Evolutionary conservation across 495 filamentous ascomycete species (phyloP).

Genomic region (Penicillium parvum): DNA sequence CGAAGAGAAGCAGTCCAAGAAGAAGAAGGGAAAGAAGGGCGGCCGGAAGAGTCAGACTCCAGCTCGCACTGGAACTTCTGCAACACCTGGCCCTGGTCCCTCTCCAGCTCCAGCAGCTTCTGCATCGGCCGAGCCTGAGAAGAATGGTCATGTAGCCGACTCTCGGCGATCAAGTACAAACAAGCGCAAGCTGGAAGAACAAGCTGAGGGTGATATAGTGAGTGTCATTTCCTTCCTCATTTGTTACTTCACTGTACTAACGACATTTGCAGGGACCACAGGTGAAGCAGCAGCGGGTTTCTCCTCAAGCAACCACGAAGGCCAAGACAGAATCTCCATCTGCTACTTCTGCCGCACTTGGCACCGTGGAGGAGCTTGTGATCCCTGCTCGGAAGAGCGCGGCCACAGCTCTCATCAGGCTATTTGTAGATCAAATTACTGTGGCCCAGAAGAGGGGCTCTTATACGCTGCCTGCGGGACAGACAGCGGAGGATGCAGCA

Average conservation of each 20-base stretch:
- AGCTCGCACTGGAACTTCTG: conserved; percentile 26
- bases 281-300: conserved; percentile 37
- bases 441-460: conserved; percentile 45
- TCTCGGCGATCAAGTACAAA: conserved; percentile 32
- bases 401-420: conserved; percentile 48
- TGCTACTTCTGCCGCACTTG: conserved; percentile 10
- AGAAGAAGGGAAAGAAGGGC: conserved; percentile 47
- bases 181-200: conserved; percentile 45
- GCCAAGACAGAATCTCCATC: conserved; percentile 33
- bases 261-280: conserved; percentile 31
- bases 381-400: conserved; percentile 46
- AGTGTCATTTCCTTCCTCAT: conserved; percentile 4
- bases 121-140: conserved; percentile 30
- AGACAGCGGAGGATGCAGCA: conserved; percentile 48
- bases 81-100: conserved; percentile 24
- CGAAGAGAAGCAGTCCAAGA: conserved; percentile 46
- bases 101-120: conserved; percentile 19
- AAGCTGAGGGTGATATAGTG: conserved; percentile 34
- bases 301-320: conserved; percentile 21
- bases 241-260: conserved; percentile 6
- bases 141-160: conserved; percentile 26
- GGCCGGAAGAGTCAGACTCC: conserved; percentile 38
- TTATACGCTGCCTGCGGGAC: conserved; percentile 50
- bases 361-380: conserved; percentile 39
- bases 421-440: conserved; percentile 51